These are phyloP conservation scores for Neoarthrinium moseri DNA, from an alignment of 2,329 filamentous ascomycete genomes.

Conservation along the genomic window DNA sequence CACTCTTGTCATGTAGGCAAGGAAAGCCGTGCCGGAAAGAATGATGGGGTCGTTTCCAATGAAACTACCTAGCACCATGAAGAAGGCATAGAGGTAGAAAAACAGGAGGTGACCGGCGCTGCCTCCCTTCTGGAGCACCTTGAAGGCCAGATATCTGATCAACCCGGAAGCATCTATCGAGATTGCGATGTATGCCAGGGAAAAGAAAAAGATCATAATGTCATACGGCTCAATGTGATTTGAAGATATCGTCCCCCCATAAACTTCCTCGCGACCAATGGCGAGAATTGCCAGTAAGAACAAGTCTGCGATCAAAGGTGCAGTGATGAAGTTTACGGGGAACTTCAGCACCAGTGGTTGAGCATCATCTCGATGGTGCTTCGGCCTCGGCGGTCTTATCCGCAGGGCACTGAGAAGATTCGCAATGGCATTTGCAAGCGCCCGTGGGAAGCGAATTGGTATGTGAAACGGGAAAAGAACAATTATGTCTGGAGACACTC, in stretches of 20 bases:
- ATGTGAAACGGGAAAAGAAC: constrained; percentile 70
- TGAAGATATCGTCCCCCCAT: constrained; percentile 66
- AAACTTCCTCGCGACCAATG: constrained; percentile 65
- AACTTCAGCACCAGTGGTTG: constrained; percentile 44
- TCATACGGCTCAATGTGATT: constrained; percentile 68
- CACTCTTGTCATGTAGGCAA: constrained; percentile 75
- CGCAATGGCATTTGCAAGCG: constrained; percentile 42
- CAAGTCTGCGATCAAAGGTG: constrained; percentile 68
- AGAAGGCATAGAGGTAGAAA: constrained; percentile 73
- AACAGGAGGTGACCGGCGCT: constrained; percentile 66
- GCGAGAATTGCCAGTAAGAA: constrained; percentile 69
- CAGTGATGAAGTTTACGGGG: constrained; percentile 70
- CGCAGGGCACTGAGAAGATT: constrained; percentile 42
- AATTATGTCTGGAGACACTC: constrained; percentile 53
- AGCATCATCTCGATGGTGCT: constrained; percentile 17
- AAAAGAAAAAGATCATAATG: constrained; percentile 74
- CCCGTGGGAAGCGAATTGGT: constrained; percentile 57
- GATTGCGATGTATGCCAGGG: constrained; percentile 73
- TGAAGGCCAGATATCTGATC: constrained; percentile 69
- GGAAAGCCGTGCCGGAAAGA: constrained; percentile 70
- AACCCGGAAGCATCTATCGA: constrained; percentile 75
- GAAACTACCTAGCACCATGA: constrained; percentile 65
- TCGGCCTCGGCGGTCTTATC: constrained; percentile 49
- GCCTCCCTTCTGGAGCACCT: constrained; percentile 66
- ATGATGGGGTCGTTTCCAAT: constrained; percentile 78